A percentile compares a stretch with the other conserved stretches of the same genome.
These are phyloP conservation scores for Smallanthus sonchifolius DNA, from an alignment of 129 eudicot species.

Conservation along the genomic window DNA sequence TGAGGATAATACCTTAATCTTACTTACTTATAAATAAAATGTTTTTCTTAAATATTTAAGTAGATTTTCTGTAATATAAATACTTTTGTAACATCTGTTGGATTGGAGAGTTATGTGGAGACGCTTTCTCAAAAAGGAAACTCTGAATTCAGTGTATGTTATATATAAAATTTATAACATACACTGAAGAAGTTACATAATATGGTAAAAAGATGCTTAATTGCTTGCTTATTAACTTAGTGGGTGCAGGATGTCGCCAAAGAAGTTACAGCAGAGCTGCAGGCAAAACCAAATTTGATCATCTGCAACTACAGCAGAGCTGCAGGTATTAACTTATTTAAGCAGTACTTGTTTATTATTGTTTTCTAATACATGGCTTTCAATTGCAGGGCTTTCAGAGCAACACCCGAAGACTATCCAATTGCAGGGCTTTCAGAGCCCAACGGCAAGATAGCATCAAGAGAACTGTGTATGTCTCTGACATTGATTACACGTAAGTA, in stretches of 20 bases:
- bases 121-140: constrained; percentile 62
- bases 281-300: constrained; percentile 86
- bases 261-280: constrained; percentile 68
- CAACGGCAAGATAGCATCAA: constrained; percentile 95
- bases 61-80: not conserved
- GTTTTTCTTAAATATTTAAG: not conserved
- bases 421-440: constrained; percentile 55
- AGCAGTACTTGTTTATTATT: no score
- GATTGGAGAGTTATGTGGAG: constrained; percentile 67
- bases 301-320: constrained; percentile 93
- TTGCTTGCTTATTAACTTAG: no score
- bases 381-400: no score
- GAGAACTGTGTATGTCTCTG: constrained; percentile 89
- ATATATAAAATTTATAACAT: not conserved
- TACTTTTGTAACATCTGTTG: constrained; percentile 55
- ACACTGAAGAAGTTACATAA: not conserved
- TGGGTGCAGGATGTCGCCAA: constrained; percentile 90
- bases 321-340: no score
- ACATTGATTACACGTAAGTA: constrained; percentile 86
- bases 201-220: constrained; percentile 5
- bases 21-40: constrained; percentile 28
- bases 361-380: no score
- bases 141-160: constrained; percentile 73
- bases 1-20: constrained; percentile 60
- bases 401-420: constrained; percentile 53